These are phyloP conservation scores for Aspergillus hancockii DNA, from an alignment of 495 filamentous ascomycete species.

Conservation along the genomic window DNA sequence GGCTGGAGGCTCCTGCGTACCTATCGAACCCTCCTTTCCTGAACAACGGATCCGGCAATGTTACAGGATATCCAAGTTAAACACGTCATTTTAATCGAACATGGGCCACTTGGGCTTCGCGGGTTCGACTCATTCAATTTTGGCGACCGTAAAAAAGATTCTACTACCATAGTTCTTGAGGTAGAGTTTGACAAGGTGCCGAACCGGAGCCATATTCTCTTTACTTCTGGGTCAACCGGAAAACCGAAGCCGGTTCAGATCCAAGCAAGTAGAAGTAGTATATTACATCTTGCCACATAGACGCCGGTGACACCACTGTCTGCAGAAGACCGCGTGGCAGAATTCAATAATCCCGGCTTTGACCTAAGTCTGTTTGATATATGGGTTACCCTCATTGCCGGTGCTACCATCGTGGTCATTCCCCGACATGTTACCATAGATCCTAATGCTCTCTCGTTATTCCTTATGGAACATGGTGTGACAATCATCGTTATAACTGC, in stretches of 20 bases:
- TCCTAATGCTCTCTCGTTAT: neutral
- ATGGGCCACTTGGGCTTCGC: neutral
- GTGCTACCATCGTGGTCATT: neutral
- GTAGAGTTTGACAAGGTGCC: neutral
- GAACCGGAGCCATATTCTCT: slow-evolving; percentile 13
- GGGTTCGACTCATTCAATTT: neutral
- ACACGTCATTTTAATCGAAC: neutral
- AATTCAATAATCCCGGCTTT: slow-evolving; percentile 7
- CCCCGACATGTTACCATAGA: neutral
- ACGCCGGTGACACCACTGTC: neutral
- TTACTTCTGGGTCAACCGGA: slow-evolving; percentile 12
- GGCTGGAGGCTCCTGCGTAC: slow-evolving; percentile 9
- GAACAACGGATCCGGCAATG: neutral
- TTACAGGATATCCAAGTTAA: neutral
- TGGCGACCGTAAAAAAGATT: neutral
- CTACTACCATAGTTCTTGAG: neutral
- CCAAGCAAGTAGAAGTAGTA: neutral
- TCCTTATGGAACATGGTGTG: neutral
- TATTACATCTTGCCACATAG: slow-evolving; percentile 8
- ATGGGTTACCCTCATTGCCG: slow-evolving; percentile 3
- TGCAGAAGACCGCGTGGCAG: slow-evolving; percentile 1
- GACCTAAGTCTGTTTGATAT: slow-evolving; percentile 9
- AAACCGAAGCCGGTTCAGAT: slow-evolving; percentile 12
- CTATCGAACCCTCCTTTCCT: slow-evolving; percentile 12
- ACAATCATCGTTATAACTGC: neutral